Percentiles rank a stretch among this genome's conserved stretches.
Conservation (phyloP, 306 rosid genomes). For the Hippophae rhamnoides region DNA sequence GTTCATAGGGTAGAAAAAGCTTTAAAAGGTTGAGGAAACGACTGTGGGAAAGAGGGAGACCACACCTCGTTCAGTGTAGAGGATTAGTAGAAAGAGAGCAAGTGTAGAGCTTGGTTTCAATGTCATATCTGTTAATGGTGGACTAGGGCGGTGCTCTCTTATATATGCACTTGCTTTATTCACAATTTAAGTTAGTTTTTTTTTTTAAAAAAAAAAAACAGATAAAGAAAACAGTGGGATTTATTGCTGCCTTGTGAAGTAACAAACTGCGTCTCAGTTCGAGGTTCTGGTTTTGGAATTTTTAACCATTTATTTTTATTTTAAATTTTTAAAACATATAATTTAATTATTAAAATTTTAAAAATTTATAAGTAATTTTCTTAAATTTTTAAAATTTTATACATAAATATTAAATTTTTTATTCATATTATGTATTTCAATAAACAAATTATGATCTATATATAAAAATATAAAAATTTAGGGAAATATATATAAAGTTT, state of each 20-base stretch:
- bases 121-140: conserved; percentile 59
- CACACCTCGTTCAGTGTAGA: conserved; percentile 69
- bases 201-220: neutral
- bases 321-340: too few species aligned
- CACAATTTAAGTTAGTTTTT: conserved; percentile 8
- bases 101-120: conserved; percentile 30
- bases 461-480: too few species aligned
- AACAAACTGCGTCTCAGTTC: conserved; percentile 21
- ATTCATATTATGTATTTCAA: too few species aligned
- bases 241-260: conserved; percentile 37
- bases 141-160: conserved; percentile 64
- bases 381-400: too few species aligned
- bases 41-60: conserved; percentile 29
- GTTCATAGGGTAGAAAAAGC: conserved; percentile 34
- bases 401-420: too few species aligned
- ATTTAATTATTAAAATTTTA: too few species aligned
- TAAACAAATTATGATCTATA: too few species aligned
- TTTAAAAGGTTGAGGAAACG: conserved; percentile 12
- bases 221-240: conserved; percentile 8
- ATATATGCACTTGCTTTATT: neutral
- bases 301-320: conserved; percentile 23
- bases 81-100: conserved; percentile 29
- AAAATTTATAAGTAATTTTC: too few species aligned
- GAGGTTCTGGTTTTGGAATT: conserved; percentile 39
- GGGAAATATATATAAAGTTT: too few species aligned